Evolutionary conservation across 1,284 basidiomycete species (phyloP), one percentile per base, ranked within the genome.

Genomic region (Pholiota adiposa): DNA sequence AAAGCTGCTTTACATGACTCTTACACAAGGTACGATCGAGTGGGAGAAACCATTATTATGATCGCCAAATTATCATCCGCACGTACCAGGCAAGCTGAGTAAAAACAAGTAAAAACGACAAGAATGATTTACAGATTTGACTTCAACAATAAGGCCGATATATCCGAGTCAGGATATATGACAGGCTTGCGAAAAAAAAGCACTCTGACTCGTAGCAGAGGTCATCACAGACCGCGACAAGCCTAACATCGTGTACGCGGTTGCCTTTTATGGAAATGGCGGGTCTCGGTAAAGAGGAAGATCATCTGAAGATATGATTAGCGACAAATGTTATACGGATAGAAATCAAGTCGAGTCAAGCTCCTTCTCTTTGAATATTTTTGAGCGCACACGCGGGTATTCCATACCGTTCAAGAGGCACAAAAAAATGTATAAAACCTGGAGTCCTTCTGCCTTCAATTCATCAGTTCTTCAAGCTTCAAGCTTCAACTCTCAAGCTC

Each of bases 371-470:
- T 3, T 8, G 21, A 23, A n/a, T 5, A 23, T n/a, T 9, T 21
- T 21, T 21, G 11, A 9, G 12, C 23, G 18, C n/a, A 9, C 18
- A 50, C 7, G 16, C 7, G 31, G 40, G 16, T 21, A 7, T 27
- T 2, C 23, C 23, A 46, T 8, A 43, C 40, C 40, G 40, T 19
- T 43, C 6, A 31, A 4, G 23, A 23, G 9, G 6, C 2, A 27
- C 5, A 16, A 23, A 14, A 21, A 56, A 51, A 56, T 19, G 52
- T 58, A 55, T 56, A 52, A 54, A 54, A 41, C 44, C 14, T 21
- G 5, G 48, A 33, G 31, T 21, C 18, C 1, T 9, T 38, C 2
- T 41, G n/a, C n/a, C 25, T 48, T 38, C 27, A 12, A 7, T 54
- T 59, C 38, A 25, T 51, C 53, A 53, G 51, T 53, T 38, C 48